phyloP scores from a whole-genome alignment of 306 rosid genomes.

The Sicyos edulis region DNA sequence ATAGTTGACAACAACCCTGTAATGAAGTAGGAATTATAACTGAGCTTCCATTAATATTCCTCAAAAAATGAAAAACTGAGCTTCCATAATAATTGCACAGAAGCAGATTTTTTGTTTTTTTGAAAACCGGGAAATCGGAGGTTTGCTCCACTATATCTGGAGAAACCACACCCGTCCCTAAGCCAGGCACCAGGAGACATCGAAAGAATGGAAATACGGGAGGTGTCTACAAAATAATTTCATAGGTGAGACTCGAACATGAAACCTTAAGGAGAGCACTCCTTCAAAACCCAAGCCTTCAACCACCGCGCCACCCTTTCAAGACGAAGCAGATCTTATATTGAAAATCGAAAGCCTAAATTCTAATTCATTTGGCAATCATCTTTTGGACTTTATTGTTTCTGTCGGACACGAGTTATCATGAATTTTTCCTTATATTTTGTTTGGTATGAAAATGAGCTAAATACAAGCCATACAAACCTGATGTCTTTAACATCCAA shows the following conservation, averaged over 20 bases:
- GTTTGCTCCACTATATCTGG: too few species aligned
- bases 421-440: not conserved
- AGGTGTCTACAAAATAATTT: too few species aligned
- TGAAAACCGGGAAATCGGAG: too few species aligned
- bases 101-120: not conserved
- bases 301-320: too few species aligned
- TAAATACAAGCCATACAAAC: slow-evolving; percentile 26
- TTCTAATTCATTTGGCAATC: not conserved
- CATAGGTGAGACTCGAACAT: too few species aligned
- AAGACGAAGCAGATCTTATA: not conserved
- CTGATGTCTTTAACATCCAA: slow-evolving; percentile 92
- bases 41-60: not conserved
- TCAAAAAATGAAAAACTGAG: too few species aligned
- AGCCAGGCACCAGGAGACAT: too few species aligned
- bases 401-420: not conserved
- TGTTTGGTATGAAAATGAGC: not conserved
- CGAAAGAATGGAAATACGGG: too few species aligned
- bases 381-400: not conserved
- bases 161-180: too few species aligned
- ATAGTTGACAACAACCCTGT: slow-evolving; percentile 89
- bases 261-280: too few species aligned
- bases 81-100: too few species aligned
- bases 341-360: not conserved
- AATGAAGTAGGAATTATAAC: slow-evolving; percentile 5
- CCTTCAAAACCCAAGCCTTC: too few species aligned